Base-by-base conservation (phyloP, 2,329 filamentous ascomycete genomes). In the Neofusicoccum laricinum region DNA sequence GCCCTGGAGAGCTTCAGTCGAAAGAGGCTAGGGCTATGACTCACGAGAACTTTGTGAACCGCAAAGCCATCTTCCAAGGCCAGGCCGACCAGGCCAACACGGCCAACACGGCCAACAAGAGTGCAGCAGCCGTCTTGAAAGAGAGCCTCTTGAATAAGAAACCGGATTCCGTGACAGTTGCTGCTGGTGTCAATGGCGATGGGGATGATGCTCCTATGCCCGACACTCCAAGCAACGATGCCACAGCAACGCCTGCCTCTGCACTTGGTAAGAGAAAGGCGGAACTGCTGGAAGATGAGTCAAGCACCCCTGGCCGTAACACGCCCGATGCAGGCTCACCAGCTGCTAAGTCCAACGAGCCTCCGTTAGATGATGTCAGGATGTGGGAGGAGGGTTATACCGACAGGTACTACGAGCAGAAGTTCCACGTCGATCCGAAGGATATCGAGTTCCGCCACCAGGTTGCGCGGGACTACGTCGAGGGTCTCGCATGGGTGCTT, bases 311-410 rank as follows among this genome's bases (percentile, higher is more conserved):
- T 8, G 86, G 84, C 40, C 82, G 84, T 63, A 86, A 81, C 66
- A 86, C 88, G 14, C 84, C 87, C 7, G 76, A 82, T 19, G 75
- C 76, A 34, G 76, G 74, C 5, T 71, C 83, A 38, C 78, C 78
- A 53, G 81, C 82, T 14, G 76, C 82, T 5, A 75, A 80, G 45
- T 78, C 84, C 19, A 88, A 90, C 63, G 89, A 88, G 45, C 84
- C 85, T 17, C 87, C 90, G 2, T 83, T 88, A 66, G 95, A 99
- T 73, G 92, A 89, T 17, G 91, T 99, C 61, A 87, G 90, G 65
- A 82, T 99, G 12, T 99, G 95, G 95, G 95, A 99, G 73, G 89
- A 93, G 61, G 95, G 95, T 7, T 99, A 99, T 75, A 89, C 90
- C 58, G 94, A 97, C 78, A 87, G 95, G 51, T 99, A 99, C 77